These are phyloP conservation scores for Phytophthora niederhauseri DNA, from an alignment of 352 stramenopile species.

Conservation along the genomic window DNA sequence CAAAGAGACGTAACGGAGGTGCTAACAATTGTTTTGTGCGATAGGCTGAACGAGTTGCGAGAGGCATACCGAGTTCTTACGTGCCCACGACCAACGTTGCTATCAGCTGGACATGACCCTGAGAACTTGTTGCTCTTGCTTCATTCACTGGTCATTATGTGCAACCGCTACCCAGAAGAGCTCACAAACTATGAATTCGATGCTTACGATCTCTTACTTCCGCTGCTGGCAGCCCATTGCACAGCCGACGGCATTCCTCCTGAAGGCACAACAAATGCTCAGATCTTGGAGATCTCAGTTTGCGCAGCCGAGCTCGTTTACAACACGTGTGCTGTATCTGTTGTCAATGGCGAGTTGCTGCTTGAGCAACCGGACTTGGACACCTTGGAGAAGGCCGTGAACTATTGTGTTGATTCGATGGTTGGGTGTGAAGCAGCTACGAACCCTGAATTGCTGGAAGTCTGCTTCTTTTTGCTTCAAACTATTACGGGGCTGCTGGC, in stretches of 20 bases:
- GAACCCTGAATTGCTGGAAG: constrained; percentile 44
- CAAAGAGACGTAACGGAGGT: neutral
- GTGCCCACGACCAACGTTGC: constrained; percentile 63
- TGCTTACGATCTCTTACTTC: constrained; percentile 65
- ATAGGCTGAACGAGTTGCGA: constrained; percentile 49
- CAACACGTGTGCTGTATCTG: constrained; percentile 67
- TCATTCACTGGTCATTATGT: constrained; percentile 68
- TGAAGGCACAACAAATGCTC: constrained; percentile 46
- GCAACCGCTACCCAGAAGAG: constrained; percentile 57
- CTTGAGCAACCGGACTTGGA: constrained; percentile 52
- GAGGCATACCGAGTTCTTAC: constrained; percentile 77
- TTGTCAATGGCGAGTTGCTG: constrained; percentile 59
- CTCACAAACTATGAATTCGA: constrained; percentile 74
- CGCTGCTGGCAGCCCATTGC: constrained; percentile 64
- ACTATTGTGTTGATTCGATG: constrained; percentile 70
- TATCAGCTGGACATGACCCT: constrained; percentile 74
- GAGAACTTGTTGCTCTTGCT: constrained; percentile 74
- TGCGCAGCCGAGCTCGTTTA: constrained; percentile 70
- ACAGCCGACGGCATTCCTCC: constrained; percentile 48
- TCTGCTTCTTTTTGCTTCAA: constrained; percentile 72
- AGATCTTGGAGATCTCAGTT: constrained; percentile 66
- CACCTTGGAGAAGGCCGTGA: constrained; percentile 69
- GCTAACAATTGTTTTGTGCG: constrained; percentile 11
- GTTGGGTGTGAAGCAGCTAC: constrained; percentile 39
- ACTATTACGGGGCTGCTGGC: constrained; percentile 73